Conservation (phyloP, 1,139 yeast genomes). For the Blastobotrys capitulatus region DNA sequence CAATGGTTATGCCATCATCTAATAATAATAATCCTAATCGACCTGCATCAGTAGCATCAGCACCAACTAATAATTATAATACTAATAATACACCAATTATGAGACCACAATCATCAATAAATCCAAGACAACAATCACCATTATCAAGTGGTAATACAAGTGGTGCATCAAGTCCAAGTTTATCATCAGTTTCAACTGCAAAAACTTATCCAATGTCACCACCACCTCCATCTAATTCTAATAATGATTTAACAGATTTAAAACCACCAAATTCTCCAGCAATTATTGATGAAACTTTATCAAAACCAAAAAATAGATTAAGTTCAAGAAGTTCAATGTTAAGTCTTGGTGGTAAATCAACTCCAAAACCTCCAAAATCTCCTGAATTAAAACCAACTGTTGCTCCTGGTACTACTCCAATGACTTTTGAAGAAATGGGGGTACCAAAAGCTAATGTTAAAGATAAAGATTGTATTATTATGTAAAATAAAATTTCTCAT, state of each 20-base stretch:
- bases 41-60: background rate
- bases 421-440: constrained; percentile 38
- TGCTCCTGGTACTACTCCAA: constrained; percentile 47
- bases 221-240: too few species aligned
- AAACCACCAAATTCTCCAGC: constrained; percentile 4
- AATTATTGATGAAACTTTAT: background rate
- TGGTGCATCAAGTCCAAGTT: constrained; percentile 1
- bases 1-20: background rate
- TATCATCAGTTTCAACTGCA: constrained; percentile 2
- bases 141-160: constrained; percentile 3
- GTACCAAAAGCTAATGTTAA: constrained; percentile 22
- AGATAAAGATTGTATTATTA: constrained; percentile 28
- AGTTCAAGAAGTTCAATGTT: background rate
- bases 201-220: background rate
- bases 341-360: background rate
- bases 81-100: too few species aligned
- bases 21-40: background rate
- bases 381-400: background rate
- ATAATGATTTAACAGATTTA: background rate
- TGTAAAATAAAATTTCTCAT: too few species aligned
- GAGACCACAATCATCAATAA: constrained; percentile 4
- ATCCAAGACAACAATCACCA: constrained; percentile 7
- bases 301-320: background rate
- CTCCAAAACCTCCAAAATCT: background rate
- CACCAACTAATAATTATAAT: background rate